Base-by-base conservation (phyloP, 2,329 filamentous ascomycete species). In the Botrytis fragariae region DNA sequence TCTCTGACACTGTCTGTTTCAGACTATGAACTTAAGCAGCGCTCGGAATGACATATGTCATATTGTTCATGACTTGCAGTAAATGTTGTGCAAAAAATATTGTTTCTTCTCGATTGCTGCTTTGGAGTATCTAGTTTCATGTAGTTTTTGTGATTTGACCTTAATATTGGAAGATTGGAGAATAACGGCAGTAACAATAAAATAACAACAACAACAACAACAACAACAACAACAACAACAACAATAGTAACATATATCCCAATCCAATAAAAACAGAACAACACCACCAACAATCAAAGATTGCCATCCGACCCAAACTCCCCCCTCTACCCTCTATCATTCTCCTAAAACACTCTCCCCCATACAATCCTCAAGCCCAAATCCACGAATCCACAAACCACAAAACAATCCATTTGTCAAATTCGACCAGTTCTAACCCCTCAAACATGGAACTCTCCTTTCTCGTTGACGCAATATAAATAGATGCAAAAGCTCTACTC, bases 21-120 rank as follows among this genome's bases (percentile, higher is more conserved):
- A n/a, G n/a, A n/a, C n/a, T n/a, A n/a, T n/a, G n/a, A n/a, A n/a
- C n/a, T n/a, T n/a, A n/a, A n/a, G n/a, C n/a, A n/a, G n/a, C n/a
- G n/a, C n/a, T n/a, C n/a, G n/a, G n/a, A n/a, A n/a, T n/a, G n/a
- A n/a, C n/a, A n/a, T n/a, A n/a, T n/a, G n/a, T n/a, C n/a, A n/a
- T n/a, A n/a, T n/a, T n/a, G n/a, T n/a, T 10, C 20, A 1, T 25
- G 22, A 25, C 9, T 22, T 48, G 20, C 20, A 10, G 45, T 25
- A 25, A 10, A 25, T 0, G 0, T 25, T 48, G 0, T 5, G 25
- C 25, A 1, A 16, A 16, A 0, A 29, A 54, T 16, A 16, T 16
- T 16, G 5, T 16, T 1, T 16, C 12, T n/a, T 16, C 14, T 54
- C 14, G 6, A 16, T 1, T 16, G 5, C 12, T n/a, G 2, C 1